Percentiles rank a stretch among this genome's conserved stretches.
Conservation (phyloP, 495 filamentous ascomycete genomes). For the Lepidopterella palustris region DNA sequence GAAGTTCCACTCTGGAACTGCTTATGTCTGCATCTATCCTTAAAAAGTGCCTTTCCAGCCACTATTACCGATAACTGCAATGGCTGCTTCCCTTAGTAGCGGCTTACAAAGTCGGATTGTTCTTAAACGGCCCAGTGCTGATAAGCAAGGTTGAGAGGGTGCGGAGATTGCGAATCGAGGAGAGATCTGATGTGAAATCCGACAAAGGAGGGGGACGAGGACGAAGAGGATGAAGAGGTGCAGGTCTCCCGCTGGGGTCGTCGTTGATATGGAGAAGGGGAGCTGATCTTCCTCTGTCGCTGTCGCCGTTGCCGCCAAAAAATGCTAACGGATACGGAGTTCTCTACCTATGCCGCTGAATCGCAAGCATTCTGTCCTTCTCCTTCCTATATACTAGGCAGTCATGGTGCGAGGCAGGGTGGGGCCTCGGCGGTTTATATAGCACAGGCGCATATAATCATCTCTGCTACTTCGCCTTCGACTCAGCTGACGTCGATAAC, state of each 20-base stretch:
- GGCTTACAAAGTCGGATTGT: conserved; percentile 16
- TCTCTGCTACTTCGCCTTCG: not conserved
- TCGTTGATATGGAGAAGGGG: too few species aligned
- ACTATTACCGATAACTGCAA: conserved; percentile 17
- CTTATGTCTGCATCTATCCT: conserved; percentile 5
- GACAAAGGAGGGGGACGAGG: not conserved
- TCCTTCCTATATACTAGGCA: not conserved
- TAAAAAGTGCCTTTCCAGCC: conserved; percentile 10
- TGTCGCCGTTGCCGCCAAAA: too few species aligned
- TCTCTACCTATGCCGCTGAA: not conserved
- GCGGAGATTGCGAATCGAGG: conserved; percentile 12
- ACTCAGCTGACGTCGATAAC: not conserved
- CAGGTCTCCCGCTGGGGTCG: too few species aligned
- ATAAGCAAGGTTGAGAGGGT: conserved; percentile 4
- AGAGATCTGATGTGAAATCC: not conserved
- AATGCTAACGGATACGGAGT: too few species aligned
- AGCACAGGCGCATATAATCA: not conserved
- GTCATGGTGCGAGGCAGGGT: not conserved
- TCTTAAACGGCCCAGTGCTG: conserved; percentile 15
- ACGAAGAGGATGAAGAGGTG: too few species aligned
- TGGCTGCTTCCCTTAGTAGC: conserved; percentile 15
- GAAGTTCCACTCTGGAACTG: conserved; percentile 2
- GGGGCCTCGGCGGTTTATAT: not conserved
- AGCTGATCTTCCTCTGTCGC: too few species aligned
- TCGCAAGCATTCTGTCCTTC: not conserved